phyloP scores from a whole-genome alignment of 352 stramenopile genomes.

The Bremia lactucae region DNA sequence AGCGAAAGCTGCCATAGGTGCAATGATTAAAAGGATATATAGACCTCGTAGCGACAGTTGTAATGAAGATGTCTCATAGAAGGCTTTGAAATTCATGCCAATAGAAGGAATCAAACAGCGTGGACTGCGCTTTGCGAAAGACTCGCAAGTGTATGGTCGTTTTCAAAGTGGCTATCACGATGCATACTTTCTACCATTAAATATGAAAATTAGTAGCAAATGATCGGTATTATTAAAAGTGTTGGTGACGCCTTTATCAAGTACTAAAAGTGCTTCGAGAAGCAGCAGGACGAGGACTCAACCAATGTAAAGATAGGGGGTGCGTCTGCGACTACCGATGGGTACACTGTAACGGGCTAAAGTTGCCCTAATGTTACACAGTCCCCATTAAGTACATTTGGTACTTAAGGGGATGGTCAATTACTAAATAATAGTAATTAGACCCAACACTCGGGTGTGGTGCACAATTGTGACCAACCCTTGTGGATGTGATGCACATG shows the following conservation, averaged over 20 bases:
- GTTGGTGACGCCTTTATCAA: constrained; percentile 14
- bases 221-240: constrained; percentile 2
- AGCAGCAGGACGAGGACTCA: constrained; percentile 36
- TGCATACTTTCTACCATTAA: constrained; percentile 74
- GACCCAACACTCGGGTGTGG: too few species aligned
- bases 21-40: constrained; percentile 27
- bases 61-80: constrained; percentile 37
- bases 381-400: too few species aligned
- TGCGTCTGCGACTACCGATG: constrained; percentile 42
- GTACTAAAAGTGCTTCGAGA: constrained; percentile 21
- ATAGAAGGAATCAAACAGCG: constrained; percentile 40
- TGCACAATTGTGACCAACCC: too few species aligned
- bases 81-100: constrained; percentile 49
- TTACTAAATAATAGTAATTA: too few species aligned
- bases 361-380: too few species aligned
- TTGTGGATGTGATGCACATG: too few species aligned
- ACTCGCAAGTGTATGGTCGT: constrained; percentile 14
- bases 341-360: too few species aligned
- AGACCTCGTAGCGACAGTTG: constrained; percentile 31
- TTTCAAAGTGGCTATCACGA: constrained; percentile 28
- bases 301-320: constrained; percentile 58
- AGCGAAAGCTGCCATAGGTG: constrained; percentile 53
- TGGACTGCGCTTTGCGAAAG: constrained; percentile 48
- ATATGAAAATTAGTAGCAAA: constrained; percentile 36
- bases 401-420: too few species aligned